Conservation (phyloP, 2,329 filamentous ascomycete species). For the Sclerotinia glacialis region DNA sequence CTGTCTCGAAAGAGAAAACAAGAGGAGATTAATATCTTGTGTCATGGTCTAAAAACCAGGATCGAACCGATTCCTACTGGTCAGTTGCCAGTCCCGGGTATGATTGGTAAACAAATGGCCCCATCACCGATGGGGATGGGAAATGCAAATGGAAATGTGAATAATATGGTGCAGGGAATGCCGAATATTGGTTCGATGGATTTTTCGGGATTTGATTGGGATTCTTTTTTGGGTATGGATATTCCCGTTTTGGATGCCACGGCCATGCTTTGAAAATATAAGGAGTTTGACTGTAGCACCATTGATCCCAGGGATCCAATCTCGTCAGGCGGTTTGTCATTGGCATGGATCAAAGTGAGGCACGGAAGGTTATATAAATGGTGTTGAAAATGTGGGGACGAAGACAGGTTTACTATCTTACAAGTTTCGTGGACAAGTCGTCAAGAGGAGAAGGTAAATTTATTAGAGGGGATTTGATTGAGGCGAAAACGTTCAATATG, state of each 20-base stretch:
- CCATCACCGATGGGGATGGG: constrained; percentile 7
- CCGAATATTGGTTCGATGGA: background rate
- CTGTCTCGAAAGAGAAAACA: constrained; percentile 26
- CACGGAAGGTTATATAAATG: background rate
- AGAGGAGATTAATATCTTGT: constrained; percentile 21
- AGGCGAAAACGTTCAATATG: no score
- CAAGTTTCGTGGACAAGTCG: no score
- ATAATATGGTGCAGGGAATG: background rate
- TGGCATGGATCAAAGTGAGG: background rate
- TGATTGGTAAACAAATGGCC: background rate
- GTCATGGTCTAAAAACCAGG: background rate
- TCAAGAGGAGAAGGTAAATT: no score
- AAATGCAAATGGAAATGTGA: background rate
- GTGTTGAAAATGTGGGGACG: background rate
- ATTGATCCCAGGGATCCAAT: background rate
- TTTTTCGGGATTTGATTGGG: constrained; percentile 19
- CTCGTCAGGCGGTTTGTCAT: background rate
- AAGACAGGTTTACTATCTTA: background rate
- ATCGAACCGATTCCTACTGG: background rate
- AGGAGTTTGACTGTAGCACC: background rate
- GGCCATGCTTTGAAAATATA: background rate
- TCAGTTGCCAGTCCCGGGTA: background rate
- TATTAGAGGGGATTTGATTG: no score
- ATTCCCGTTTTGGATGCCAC: constrained; percentile 19
- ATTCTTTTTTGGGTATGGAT: constrained; percentile 21